Base-by-base conservation (phyloP, 2,329 filamentous ascomycete species). In the Fusarium piperis region DNA sequence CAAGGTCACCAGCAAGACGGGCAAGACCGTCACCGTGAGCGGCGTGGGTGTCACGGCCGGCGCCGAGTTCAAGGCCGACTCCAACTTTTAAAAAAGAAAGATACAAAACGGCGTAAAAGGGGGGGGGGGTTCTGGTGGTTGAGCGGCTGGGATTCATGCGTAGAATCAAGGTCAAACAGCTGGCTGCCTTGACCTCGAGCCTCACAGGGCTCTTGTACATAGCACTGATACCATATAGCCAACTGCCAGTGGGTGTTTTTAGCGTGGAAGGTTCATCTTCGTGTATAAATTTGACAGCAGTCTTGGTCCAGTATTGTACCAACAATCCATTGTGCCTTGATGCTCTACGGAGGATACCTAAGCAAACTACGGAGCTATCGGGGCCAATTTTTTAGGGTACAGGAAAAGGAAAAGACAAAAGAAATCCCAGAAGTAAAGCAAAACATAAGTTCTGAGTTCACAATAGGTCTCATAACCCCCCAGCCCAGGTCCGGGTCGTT, bases 1-100 rank as follows among this genome's bases (percentile, higher is more conserved):
- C 36, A 85, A 83, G 67, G 83, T 91, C 38, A 91, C 88, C 1
- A 85, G 86, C 67, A 76, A 80, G 3, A 83, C 83, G 46, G 89
- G 90, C 1, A 81, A 84, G 69, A 82, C 76, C 0, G 81, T 91
- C 13, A 79, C 83, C 8, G 85, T 91, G 9, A 86, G 85, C 68
- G 78, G 82, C 20, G 87, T 91, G 3, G 80, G 80, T 16, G 79
- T 88, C 38, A 77, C 73, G 16, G 70, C 79, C 20, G 76, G 77
- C 10, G 70, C 77, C 16, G 68, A 80, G 73, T 73, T 69, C n/a
- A 74, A 76, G 52, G 79, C 77, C 10, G 59, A 71, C 8, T 73
- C 75, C 28, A 82, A 82, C 77, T 82, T 82, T 46, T 76, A 71
- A 68, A 18, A 18, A n/a, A 28, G 18, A 4, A 36, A 35, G n/a